A percentile compares a stretch with the other conserved stretches of the same genome.
phyloP scores from a whole-genome alignment of 179 eudicot genomes.

The Sideroxylon spinosum region DNA sequence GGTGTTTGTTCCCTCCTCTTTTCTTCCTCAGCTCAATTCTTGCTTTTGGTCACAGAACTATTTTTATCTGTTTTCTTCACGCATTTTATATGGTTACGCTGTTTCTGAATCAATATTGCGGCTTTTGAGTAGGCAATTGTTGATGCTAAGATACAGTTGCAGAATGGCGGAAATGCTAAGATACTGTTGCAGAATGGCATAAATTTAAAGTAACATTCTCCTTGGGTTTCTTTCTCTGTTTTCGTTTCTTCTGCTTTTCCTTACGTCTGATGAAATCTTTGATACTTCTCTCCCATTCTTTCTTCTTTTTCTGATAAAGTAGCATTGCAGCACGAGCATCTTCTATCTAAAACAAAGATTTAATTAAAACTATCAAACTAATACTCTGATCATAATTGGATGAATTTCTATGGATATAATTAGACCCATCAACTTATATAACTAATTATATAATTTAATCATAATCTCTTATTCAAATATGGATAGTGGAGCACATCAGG shows the following conservation, averaged over 20 bases:
- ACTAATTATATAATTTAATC: too few species aligned
- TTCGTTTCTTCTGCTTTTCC: constrained; percentile 74
- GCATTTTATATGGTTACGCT: background rate
- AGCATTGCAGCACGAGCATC: constrained; percentile 95
- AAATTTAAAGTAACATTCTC: constrained; percentile 12
- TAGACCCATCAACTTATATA: too few species aligned
- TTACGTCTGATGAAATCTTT: constrained; percentile 51
- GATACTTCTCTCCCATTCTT: constrained; percentile 68
- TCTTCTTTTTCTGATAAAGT: constrained; percentile 67
- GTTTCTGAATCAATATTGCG: background rate
- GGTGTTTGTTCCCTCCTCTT: background rate
- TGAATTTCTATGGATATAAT: too few species aligned
- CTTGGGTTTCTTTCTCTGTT: constrained; percentile 44
- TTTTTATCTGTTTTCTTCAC: background rate
- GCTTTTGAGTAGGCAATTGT: background rate
- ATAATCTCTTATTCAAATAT: too few species aligned
- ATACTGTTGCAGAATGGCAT: background rate
- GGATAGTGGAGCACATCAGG: too few species aligned
- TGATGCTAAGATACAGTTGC: constrained; percentile 3
- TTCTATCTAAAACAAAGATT: constrained; percentile 51
- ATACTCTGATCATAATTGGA: too few species aligned
- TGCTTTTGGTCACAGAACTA: background rate
- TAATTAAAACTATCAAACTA: too few species aligned
- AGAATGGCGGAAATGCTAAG: constrained; percentile 3
- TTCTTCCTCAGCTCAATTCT: background rate